These are phyloP conservation scores for Fusarium illudens DNA, from an alignment of 2,329 filamentous ascomycete genomes.

Conservation along the genomic window DNA sequence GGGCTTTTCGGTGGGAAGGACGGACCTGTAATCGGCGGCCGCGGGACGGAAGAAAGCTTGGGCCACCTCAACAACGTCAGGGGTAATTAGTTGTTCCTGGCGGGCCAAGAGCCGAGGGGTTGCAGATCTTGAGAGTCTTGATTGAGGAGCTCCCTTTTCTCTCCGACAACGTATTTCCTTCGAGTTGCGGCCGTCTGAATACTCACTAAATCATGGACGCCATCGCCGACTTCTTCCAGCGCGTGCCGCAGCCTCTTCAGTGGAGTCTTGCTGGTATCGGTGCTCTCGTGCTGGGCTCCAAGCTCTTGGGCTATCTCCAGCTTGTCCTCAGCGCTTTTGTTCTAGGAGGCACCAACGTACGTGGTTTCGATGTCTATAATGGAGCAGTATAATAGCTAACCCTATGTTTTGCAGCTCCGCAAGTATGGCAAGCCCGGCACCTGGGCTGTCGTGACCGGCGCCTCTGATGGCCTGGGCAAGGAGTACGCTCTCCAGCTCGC, in stretches of 20 bases:
- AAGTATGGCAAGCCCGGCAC: slow-evolving; percentile 91
- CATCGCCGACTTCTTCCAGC: slow-evolving; percentile 39
- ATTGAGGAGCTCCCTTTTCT: neutral
- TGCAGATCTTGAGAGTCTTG: slow-evolving; percentile 16
- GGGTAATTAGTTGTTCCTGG: slow-evolving; percentile 23
- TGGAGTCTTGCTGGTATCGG: slow-evolving; percentile 63
- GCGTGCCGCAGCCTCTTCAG: slow-evolving; percentile 56
- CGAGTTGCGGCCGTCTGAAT: neutral
- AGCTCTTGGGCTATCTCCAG: slow-evolving; percentile 65
- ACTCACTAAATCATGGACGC: slow-evolving; percentile 41
- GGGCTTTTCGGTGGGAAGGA: slow-evolving; percentile 28
- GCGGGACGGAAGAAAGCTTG: slow-evolving; percentile 37
- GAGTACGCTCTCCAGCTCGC: slow-evolving; percentile 94
- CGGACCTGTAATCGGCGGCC: slow-evolving; percentile 14
- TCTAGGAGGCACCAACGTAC: slow-evolving; percentile 69
- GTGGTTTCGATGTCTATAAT: slow-evolving; percentile 34
- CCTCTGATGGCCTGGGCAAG: slow-evolving; percentile 95
- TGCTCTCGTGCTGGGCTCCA: slow-evolving; percentile 64
- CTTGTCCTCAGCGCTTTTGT: slow-evolving; percentile 75
- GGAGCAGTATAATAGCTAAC: neutral
- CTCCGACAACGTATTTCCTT: neutral
- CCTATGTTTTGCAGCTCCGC: slow-evolving; percentile 68
- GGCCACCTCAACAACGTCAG: slow-evolving; percentile 44
- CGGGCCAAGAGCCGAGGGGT: slow-evolving; percentile 35
- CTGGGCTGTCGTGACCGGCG: slow-evolving; percentile 94